Conservation (phyloP, 495 filamentous ascomycete genomes). For the Hypoxylon fragiforme region DNA sequence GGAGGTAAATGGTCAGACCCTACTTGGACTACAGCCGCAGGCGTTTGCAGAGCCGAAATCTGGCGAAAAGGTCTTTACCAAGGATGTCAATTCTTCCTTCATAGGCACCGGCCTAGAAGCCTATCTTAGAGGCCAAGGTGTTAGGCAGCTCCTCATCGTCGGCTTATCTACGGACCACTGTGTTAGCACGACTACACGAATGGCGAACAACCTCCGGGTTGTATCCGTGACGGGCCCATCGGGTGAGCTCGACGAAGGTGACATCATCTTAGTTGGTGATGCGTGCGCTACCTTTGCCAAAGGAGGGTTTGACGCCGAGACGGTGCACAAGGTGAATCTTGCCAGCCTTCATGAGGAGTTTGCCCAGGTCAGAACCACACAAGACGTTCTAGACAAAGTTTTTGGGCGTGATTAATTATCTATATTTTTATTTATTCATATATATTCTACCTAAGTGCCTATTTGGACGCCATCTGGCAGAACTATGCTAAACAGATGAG, state of each 20-base stretch:
- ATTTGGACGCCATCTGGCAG: too few relatives aligned
- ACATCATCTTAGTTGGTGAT: constrained; percentile 52
- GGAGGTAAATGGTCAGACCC: constrained; percentile 15
- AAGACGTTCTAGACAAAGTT: constrained; percentile 35
- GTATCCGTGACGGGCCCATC: constrained; percentile 34
- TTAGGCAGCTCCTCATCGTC: constrained; percentile 47
- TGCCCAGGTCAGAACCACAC: constrained; percentile 46
- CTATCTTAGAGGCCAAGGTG: constrained; percentile 39
- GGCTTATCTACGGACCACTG: constrained; percentile 57
- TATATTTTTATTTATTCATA: background rate
- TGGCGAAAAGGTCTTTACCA: constrained; percentile 50
- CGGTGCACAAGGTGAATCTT: constrained; percentile 50
- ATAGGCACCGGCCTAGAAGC: constrained; percentile 51
- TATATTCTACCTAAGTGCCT: background rate
- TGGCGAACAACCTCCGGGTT: constrained; percentile 54
- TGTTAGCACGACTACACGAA: constrained; percentile 54
- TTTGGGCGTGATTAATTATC: constrained; percentile 2
- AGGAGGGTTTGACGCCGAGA: constrained; percentile 50
- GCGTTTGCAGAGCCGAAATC: constrained; percentile 44
- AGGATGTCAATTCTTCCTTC: constrained; percentile 54
- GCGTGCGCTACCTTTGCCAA: constrained; percentile 54
- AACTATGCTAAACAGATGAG: too few relatives aligned
- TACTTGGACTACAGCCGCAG: constrained; percentile 41
- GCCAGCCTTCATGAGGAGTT: constrained; percentile 55
- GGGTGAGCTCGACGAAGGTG: constrained; percentile 42